Conservation (phyloP, 2,329 filamentous ascomycete genomes). For the Curvularia sp. region DNA sequence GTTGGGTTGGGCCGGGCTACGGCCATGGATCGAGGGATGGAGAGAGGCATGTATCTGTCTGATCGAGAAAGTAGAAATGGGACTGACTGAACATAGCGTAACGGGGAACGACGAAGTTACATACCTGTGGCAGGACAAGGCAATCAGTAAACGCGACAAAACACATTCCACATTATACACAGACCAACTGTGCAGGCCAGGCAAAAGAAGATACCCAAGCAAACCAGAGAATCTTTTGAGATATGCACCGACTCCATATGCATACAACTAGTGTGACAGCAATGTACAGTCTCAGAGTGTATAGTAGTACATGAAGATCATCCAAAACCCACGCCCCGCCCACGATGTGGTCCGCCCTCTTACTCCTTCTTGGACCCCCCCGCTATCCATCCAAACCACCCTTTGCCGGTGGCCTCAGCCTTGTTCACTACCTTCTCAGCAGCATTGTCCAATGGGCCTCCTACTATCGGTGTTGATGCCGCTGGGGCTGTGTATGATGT, state of each 20-base stretch:
- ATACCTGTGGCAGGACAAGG: conserved; percentile 56
- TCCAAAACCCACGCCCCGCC: conserved; percentile 5
- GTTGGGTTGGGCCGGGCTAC: conserved; percentile 65
- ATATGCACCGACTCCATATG: conserved; percentile 41
- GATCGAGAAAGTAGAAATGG: background rate
- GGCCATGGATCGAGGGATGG: conserved; percentile 66
- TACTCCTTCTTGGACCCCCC: conserved; percentile 49
- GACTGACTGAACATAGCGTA: conserved; percentile 45
- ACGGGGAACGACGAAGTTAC: conserved; percentile 59
- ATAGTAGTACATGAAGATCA: conserved; percentile 44
- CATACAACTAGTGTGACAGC: conserved; percentile 45
- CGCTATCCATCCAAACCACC: conserved; percentile 56
- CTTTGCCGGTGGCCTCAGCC: conserved; percentile 48
- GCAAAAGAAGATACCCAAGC: conserved; percentile 39
- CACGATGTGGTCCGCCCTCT: conserved; percentile 3
- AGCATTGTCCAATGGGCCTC: conserved; percentile 57
- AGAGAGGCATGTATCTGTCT: conserved; percentile 54
- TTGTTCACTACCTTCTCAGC: conserved; percentile 51
- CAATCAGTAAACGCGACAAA: conserved; percentile 16
- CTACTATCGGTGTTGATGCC: conserved; percentile 43
- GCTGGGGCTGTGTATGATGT: conserved; percentile 15
- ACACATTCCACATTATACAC: conserved; percentile 7
- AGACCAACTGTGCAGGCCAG: conserved; percentile 25
- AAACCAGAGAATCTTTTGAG: conserved; percentile 27
- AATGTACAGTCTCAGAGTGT: conserved; percentile 43